Conservation (phyloP, 305 asterid genomes). For the Fraxinus baroniana region DNA sequence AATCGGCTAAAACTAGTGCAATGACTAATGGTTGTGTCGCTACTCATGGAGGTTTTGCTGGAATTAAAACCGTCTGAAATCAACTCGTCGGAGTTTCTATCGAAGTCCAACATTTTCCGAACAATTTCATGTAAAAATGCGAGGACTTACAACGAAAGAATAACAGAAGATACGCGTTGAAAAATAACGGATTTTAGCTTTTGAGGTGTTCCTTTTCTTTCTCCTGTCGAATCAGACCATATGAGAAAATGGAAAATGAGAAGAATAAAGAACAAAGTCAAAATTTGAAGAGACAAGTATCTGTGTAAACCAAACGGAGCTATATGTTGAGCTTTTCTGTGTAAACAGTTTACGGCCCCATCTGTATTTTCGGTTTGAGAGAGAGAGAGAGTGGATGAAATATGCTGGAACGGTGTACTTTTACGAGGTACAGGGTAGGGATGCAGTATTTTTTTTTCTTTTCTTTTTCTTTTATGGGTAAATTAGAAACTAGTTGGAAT, state of each 20-base stretch:
- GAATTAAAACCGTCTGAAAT: slow-evolving; percentile 31
- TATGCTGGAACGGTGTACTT: too few relatives aligned
- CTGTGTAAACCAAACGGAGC: neutral
- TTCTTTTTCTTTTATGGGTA: too few relatives aligned
- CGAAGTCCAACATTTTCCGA: slow-evolving; percentile 32
- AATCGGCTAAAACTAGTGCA: slow-evolving; percentile 56
- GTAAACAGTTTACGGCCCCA: too few relatives aligned
- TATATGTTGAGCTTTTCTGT: neutral
- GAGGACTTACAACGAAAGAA: neutral
- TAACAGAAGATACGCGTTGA: neutral
- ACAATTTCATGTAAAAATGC: slow-evolving; percentile 4
- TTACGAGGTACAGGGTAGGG: too few relatives aligned
- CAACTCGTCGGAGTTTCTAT: slow-evolving; percentile 34
- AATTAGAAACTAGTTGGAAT: too few relatives aligned
- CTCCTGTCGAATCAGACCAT: slow-evolving; percentile 23
- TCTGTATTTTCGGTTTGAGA: too few relatives aligned
- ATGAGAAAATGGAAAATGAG: slow-evolving; percentile 6
- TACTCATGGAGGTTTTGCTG: slow-evolving; percentile 63
- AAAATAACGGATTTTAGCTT: neutral
- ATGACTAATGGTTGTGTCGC: slow-evolving; percentile 43
- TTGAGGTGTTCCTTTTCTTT: neutral
- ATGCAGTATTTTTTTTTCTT: too few relatives aligned
- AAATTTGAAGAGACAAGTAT: slow-evolving; percentile 16
- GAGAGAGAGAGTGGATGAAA: too few relatives aligned
- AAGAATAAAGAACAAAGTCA: slow-evolving; percentile 27